These are phyloP conservation scores for Penicillium macrosclerotiorum DNA, from an alignment of 495 filamentous ascomycete genomes.

Conservation along the genomic window DNA sequence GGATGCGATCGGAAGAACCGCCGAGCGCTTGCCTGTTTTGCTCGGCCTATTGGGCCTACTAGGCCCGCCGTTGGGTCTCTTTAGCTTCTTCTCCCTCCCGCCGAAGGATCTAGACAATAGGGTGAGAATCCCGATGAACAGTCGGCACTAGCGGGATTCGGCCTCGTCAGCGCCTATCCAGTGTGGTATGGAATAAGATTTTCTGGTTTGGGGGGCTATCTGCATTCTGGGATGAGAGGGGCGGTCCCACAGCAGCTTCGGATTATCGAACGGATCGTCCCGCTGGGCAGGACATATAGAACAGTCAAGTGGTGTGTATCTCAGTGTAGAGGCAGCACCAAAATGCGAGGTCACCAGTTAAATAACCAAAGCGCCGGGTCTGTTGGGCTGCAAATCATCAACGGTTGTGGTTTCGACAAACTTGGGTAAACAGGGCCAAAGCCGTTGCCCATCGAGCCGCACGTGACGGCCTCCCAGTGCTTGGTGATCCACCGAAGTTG, in stretches of 20 bases:
- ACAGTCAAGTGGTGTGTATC: neutral
- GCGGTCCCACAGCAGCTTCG: conserved; percentile 2
- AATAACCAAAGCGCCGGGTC: no score
- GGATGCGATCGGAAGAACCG: conserved; percentile 3
- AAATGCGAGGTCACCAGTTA: no score
- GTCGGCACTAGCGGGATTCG: conserved; percentile 5
- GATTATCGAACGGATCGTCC: conserved; percentile 13
- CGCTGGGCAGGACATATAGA: neutral
- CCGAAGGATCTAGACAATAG: no score
- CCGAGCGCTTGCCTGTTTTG: no score
- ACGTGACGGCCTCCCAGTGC: no score
- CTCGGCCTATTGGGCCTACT: no score
- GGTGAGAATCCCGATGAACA: no score
- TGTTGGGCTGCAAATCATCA: no score
- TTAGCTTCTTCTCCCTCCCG: no score
- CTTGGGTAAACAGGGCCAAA: no score
- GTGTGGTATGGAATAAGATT: neutral
- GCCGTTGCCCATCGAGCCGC: no score
- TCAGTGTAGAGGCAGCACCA: neutral
- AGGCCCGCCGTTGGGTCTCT: neutral
- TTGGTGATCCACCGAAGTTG: neutral
- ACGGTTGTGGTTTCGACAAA: no score
- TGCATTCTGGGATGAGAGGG: neutral
- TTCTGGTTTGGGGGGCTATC: neutral
- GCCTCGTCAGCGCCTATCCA: conserved; percentile 3